Percentiles rank a stretch among this genome's conserved stretches.
Conservation (phyloP, 768 basidiomycete genomes). For the Leucocoprinus leucothites region DNA sequence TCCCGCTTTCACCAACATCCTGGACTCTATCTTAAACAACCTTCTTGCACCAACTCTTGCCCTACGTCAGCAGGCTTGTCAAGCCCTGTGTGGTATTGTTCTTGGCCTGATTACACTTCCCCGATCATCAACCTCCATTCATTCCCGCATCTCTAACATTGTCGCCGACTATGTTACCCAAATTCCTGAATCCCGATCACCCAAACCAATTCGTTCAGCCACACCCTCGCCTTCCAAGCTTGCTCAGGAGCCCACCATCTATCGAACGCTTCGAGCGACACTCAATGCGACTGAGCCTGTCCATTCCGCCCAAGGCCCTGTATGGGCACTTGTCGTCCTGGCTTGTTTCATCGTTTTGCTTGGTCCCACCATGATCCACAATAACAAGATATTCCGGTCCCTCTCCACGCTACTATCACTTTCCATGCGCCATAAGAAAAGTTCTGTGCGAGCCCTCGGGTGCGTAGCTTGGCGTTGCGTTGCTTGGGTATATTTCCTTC, state of each 20-base stretch:
- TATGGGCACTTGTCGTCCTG: slow-evolving; percentile 72
- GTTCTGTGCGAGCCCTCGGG: slow-evolving; percentile 57
- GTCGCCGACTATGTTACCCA: slow-evolving; percentile 46
- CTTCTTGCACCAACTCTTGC: slow-evolving; percentile 61
- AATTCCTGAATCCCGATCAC: slow-evolving; percentile 22
- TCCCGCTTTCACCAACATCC: slow-evolving; percentile 52
- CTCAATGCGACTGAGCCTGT: slow-evolving; percentile 50
- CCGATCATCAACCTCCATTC: slow-evolving; percentile 32
- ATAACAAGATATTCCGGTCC: slow-evolving; percentile 39
- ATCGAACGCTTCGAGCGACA: slow-evolving; percentile 66
- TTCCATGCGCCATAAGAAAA: slow-evolving; percentile 61
- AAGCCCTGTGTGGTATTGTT: slow-evolving; percentile 71
- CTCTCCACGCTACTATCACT: slow-evolving; percentile 49
- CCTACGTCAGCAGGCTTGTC: slow-evolving; percentile 71
- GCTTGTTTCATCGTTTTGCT: slow-evolving; percentile 66
- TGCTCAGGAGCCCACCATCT: slow-evolving; percentile 45
- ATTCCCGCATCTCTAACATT: slow-evolving; percentile 49
- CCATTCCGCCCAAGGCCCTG: slow-evolving; percentile 70
- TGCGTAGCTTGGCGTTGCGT: slow-evolving; percentile 65
- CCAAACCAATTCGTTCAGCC: slow-evolving; percentile 24
- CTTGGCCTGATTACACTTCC: slow-evolving; percentile 49
- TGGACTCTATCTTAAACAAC: slow-evolving; percentile 60
- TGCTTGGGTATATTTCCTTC: slow-evolving; percentile 64
- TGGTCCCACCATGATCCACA: slow-evolving; percentile 48
- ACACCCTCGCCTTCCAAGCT: slow-evolving; percentile 26